These are phyloP conservation scores for Cochlearia excelsa DNA, from an alignment of 345 rosid species.

Conservation along the genomic window DNA sequence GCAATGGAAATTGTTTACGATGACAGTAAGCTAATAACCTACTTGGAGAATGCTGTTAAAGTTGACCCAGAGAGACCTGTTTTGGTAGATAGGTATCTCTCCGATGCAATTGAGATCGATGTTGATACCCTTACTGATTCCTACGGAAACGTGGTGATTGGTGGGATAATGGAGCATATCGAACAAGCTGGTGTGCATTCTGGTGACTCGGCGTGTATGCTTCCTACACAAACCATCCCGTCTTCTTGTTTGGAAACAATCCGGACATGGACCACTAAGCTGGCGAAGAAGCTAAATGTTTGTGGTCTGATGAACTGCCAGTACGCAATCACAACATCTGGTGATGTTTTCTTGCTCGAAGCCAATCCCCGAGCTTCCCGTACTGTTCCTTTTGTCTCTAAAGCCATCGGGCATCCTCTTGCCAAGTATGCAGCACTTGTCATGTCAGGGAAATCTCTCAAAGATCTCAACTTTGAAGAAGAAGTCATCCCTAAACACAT, in stretches of 20 bases:
- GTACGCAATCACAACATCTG: constrained; percentile 75
- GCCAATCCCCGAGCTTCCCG: constrained; percentile 99
- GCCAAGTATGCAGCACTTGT: constrained; percentile 93
- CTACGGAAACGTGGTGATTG: constrained; percentile 75
- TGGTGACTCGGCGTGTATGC: constrained; percentile 92
- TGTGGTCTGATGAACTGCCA: constrained; percentile 98
- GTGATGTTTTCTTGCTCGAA: constrained; percentile 88
- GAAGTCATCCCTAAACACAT: constrained; percentile 84
- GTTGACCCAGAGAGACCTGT: constrained; percentile 96
- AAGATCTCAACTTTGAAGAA: constrained; percentile 60
- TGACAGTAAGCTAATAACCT: constrained; percentile 68
- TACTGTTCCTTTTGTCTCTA: constrained; percentile 96
- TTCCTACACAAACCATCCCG: constrained; percentile 81
- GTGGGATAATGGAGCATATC: constrained; percentile 98
- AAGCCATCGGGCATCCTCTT: constrained; percentile 91
- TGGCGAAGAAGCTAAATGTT: constrained; percentile 76
- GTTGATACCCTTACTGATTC: constrained; percentile 88
- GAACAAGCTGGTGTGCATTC: constrained; percentile 99
- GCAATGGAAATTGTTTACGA: constrained; percentile 93
- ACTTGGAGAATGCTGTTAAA: constrained; percentile 87
- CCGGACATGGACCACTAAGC: constrained; percentile 68
- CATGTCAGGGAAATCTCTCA: constrained; percentile 82
- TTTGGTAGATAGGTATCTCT: constrained; percentile 77
- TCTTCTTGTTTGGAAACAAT: constrained; percentile 72
- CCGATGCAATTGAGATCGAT: constrained; percentile 91